phyloP scores from a whole-genome alignment of 208 protist genomes.

The Balamuthia mandrillaris region DNA sequence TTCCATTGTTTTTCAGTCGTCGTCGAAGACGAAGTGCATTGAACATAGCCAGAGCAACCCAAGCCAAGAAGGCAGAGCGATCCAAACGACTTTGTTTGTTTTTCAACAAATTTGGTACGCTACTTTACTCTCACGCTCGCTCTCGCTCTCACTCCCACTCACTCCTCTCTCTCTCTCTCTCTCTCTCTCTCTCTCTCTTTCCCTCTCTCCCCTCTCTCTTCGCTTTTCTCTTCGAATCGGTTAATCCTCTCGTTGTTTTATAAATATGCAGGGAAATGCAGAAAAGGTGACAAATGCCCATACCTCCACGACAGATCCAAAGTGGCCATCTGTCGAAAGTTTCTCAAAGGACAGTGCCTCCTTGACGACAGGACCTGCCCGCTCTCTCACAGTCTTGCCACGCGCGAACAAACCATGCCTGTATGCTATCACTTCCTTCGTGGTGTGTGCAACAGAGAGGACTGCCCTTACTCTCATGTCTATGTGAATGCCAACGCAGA shows the following conservation, averaged over 20 bases:
- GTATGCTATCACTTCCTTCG: constrained; percentile 30
- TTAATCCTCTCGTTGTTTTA: too few species aligned
- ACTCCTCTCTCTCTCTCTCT: too few species aligned
- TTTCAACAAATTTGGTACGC: background rate
- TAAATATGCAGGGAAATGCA: constrained; percentile 35
- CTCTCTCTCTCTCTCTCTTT: background rate
- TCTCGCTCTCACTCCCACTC: too few species aligned
- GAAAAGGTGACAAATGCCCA: constrained; percentile 19
- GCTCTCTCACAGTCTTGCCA: background rate
- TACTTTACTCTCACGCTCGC: too few species aligned
- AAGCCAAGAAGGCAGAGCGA: background rate
- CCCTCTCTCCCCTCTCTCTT: background rate
- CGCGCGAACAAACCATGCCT: constrained; percentile 32
- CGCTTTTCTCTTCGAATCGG: background rate
- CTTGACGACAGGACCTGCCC: background rate
- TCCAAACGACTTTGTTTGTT: background rate
- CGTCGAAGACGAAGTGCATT: too few species aligned
- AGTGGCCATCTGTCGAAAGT: constrained; percentile 33
- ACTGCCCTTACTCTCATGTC: constrained; percentile 42
- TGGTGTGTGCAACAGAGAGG: constrained; percentile 8
- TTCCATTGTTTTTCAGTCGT: too few species aligned
- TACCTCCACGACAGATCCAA: constrained; percentile 32
- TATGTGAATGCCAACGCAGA: constrained; percentile 32
- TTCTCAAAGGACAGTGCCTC: background rate
- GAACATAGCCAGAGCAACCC: too few species aligned